These are phyloP conservation scores for Sanguinoderma infundibulare DNA, from an alignment of 1,284 basidiomycete genomes.

Conservation along the genomic window DNA sequence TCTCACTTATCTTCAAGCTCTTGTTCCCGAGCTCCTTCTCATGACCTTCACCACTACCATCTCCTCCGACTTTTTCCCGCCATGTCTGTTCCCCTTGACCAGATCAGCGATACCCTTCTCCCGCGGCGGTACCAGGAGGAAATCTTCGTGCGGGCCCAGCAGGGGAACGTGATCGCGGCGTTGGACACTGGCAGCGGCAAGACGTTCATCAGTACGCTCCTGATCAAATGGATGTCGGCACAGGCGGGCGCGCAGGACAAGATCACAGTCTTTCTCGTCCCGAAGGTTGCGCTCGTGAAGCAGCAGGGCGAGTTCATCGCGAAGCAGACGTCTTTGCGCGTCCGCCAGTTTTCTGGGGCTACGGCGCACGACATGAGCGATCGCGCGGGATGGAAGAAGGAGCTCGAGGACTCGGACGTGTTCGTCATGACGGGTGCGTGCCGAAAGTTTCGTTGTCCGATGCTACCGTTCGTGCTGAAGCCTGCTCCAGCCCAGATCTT, in stretches of 20 bases:
- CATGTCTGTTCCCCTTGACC: constrained; percentile 31
- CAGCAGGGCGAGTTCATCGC: constrained; percentile 77
- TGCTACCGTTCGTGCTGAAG: neutral
- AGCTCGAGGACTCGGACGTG: constrained; percentile 69
- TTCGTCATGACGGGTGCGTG: constrained; percentile 79
- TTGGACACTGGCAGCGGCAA: constrained; percentile 82
- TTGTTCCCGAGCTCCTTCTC: neutral
- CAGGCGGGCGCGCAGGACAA: constrained; percentile 52
- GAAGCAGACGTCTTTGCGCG: constrained; percentile 65
- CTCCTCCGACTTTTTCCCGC: neutral
- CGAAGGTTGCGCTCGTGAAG: constrained; percentile 80
- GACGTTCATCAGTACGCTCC: constrained; percentile 79
- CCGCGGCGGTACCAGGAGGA: constrained; percentile 74
- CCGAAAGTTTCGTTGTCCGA: neutral
- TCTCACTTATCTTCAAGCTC: too few relatives aligned
- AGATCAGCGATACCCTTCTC: constrained; percentile 38
- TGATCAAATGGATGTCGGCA: constrained; percentile 75
- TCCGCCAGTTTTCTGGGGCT: constrained; percentile 70
- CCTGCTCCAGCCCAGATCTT: constrained; percentile 72
- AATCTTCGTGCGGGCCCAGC: constrained; percentile 72
- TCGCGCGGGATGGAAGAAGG: constrained; percentile 63
- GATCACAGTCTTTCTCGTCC: constrained; percentile 75
- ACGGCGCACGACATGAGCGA: constrained; percentile 74
- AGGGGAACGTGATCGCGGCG: constrained; percentile 77
- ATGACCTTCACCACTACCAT: neutral